Evolutionary conservation across 2,329 filamentous ascomycete species (phyloP).

Genomic region (Fusarium sp.): DNA sequence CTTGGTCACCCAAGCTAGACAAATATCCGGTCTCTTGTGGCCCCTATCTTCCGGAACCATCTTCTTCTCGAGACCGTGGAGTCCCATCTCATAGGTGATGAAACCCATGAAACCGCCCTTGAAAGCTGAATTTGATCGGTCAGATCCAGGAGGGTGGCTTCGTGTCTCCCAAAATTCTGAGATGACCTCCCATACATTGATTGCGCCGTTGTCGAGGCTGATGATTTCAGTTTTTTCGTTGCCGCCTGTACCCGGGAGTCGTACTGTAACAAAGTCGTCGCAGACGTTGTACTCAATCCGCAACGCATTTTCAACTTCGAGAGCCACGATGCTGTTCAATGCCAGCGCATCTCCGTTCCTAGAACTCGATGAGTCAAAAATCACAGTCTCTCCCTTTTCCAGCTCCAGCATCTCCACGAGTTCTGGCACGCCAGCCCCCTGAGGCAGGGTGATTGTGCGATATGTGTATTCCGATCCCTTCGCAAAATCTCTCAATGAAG

Average conservation of each 20-base stretch:
- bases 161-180: slow-evolving; percentile 57
- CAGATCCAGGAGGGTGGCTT: slow-evolving; percentile 37
- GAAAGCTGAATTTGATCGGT: slow-evolving; percentile 64
- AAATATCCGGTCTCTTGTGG: slow-evolving; percentile 73
- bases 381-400: slow-evolving; percentile 59
- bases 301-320: slow-evolving; percentile 68
- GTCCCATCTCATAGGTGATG: slow-evolving; percentile 84
- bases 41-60: slow-evolving; percentile 44
- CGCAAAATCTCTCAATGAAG: slow-evolving; percentile 27
- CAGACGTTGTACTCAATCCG: slow-evolving; percentile 69
- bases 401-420: slow-evolving; percentile 64
- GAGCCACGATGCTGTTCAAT: slow-evolving; percentile 78
- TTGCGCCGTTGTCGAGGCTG: slow-evolving; percentile 42
- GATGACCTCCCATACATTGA: slow-evolving; percentile 63
- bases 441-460: slow-evolving; percentile 57
- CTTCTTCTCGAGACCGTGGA: slow-evolving; percentile 56
- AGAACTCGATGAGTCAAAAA: slow-evolving; percentile 71
- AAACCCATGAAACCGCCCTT: slow-evolving; percentile 88
- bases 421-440: slow-evolving; percentile 62
- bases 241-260: slow-evolving; percentile 34
- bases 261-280: slow-evolving; percentile 52
- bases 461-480: slow-evolving; percentile 52
- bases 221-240: slow-evolving; percentile 26
- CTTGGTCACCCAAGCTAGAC: slow-evolving; percentile 79
- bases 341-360: slow-evolving; percentile 56